A percentile compares a stretch with the other conserved stretches of the same genome.
phyloP scores from a whole-genome alignment of 1,139 yeast genomes.

The Suhomyces panamericanus region DNA sequence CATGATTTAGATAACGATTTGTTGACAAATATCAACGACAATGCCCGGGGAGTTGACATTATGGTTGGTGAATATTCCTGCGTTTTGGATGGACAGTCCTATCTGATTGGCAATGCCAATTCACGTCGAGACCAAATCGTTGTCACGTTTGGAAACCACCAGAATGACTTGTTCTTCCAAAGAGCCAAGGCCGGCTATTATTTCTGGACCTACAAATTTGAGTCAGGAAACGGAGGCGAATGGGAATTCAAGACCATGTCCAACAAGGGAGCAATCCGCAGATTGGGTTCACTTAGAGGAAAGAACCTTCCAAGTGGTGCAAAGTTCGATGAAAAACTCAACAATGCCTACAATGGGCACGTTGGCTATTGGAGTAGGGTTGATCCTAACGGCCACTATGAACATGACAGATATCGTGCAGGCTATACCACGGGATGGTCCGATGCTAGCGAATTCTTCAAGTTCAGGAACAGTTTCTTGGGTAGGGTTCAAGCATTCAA shows the following conservation, averaged over 20 bases:
- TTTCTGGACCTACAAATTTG: constrained; percentile 91
- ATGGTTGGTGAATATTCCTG: constrained; percentile 91
- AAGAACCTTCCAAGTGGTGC: constrained; percentile 38
- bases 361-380: constrained; percentile 66
- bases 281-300: constrained; percentile 25
- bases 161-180: constrained; percentile 43
- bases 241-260: constrained; percentile 90
- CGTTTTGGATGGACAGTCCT: constrained; percentile 73
- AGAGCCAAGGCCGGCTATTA: constrained; percentile 69
- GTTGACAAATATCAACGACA: constrained; percentile 49
- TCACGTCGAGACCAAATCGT: constrained; percentile 38
- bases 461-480: constrained; percentile 64
- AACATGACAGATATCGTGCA: constrained; percentile 76
- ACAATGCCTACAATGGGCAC: constrained; percentile 50
- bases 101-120: constrained; percentile 59
- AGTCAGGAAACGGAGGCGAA: constrained; percentile 90
- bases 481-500: constrained; percentile 78
- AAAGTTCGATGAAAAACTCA: constrained; percentile 43
- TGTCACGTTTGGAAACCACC: constrained; percentile 41
- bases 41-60: constrained; percentile 60
- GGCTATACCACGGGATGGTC: constrained; percentile 76
- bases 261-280: constrained; percentile 56
- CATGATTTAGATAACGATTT: constrained; percentile 55
- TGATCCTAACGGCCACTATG: constrained; percentile 61
- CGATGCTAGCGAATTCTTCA: constrained; percentile 67